These are phyloP conservation scores for Talaromyces nanjingensis DNA, from an alignment of 495 filamentous ascomycete species.

Conservation along the genomic window DNA sequence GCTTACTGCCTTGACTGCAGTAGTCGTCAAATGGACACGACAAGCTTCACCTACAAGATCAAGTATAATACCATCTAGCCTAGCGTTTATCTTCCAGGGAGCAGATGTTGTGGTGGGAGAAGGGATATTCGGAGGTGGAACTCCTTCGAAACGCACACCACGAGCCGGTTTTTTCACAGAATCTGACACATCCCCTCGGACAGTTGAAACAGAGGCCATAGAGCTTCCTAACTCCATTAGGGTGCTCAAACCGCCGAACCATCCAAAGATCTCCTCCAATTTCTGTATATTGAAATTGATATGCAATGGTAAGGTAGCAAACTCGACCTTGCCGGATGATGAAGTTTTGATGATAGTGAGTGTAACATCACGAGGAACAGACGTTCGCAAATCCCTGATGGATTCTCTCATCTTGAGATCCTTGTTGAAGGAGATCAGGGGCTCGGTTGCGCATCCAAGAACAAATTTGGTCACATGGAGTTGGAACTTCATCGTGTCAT, in stretches of 20 bases:
- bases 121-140: conserved; percentile 11
- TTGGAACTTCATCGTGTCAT: conserved; percentile 19
- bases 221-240: conserved; percentile 84
- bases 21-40: conserved; percentile 65
- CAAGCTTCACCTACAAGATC: conserved; percentile 71
- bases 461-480: conserved; percentile 55
- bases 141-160: conserved; percentile 67
- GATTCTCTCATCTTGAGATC: conserved; percentile 65
- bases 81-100: conserved; percentile 62
- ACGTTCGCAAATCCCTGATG: conserved; percentile 50
- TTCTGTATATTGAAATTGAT: conserved; percentile 70
- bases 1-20: conserved; percentile 69
- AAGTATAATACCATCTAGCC: conserved; percentile 68
- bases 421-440: conserved; percentile 67
- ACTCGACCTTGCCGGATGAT: conserved; percentile 49
- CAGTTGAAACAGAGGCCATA: conserved; percentile 63
- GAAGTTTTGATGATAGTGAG: conserved; percentile 49
- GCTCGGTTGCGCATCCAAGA: conserved; percentile 66
- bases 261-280: conserved; percentile 78
- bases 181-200: conserved; percentile 28
- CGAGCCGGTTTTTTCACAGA: conserved; percentile 31
- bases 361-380: conserved; percentile 57
- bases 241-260: conserved; percentile 88
- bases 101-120: conserved; percentile 18
- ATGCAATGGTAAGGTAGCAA: conserved; percentile 77